Evolutionary conservation across 305 asterid species (phyloP).

Genomic region (Fraxinus sp.): DNA sequence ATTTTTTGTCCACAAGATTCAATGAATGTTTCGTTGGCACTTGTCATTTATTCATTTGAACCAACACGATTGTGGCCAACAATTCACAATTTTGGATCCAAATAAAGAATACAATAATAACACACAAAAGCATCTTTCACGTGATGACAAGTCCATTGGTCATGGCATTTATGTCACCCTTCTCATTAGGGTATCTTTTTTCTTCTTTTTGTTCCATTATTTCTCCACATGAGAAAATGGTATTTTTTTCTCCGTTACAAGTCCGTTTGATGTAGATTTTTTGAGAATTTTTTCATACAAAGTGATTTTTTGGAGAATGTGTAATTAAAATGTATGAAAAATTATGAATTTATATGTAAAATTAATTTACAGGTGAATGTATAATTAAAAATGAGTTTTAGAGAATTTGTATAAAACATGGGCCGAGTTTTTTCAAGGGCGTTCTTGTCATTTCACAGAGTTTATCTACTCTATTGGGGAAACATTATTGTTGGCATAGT

Average conservation of each 20-base stretch:
- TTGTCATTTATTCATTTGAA: background rate
- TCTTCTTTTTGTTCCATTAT: conserved; percentile 18
- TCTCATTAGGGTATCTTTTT: background rate
- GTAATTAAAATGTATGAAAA: background rate
- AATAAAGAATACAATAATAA: background rate
- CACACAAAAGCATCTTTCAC: conserved; percentile 32
- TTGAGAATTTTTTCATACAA: background rate
- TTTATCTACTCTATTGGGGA: background rate
- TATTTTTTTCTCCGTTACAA: background rate
- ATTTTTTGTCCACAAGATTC: background rate
- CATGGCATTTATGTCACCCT: conserved; percentile 14
- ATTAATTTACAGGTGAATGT: too few relatives aligned
- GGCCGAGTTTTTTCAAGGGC: background rate
- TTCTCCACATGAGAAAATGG: conserved; percentile 14
- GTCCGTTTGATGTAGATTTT: background rate
- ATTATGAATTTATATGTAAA: background rate
- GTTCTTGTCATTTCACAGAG: conserved; percentile 16
- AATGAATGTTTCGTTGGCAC: background rate
- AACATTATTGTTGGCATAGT: background rate
- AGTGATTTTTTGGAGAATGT: background rate
- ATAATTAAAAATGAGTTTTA: background rate
- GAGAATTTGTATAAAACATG: background rate
- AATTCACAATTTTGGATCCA: background rate
- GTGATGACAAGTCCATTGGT: conserved; percentile 24
- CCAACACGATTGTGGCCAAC: background rate